Evolutionary conservation across 257 asterid genomes (phyloP).

Genomic region (Cynanchum wilfordii): DNA sequence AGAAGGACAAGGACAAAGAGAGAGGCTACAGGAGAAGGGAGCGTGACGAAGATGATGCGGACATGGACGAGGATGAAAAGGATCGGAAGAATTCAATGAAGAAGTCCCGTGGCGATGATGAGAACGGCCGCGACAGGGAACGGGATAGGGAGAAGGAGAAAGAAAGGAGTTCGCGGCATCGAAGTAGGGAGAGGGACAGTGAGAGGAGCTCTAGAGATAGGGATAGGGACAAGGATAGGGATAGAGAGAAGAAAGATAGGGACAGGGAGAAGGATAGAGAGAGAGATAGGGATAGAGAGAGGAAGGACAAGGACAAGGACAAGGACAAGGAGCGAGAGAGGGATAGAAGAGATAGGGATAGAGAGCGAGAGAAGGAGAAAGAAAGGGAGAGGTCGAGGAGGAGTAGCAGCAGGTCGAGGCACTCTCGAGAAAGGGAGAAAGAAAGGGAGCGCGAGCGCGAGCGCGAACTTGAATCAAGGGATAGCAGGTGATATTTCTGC

Average conservation of each 20-base stretch:
- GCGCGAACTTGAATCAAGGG: conserved; percentile 41
- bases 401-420: conserved; percentile 65
- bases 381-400: conserved; percentile 66
- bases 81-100: conserved; percentile 69
- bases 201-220: conserved; percentile 17
- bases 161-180: conserved; percentile 37
- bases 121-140: conserved; percentile 41
- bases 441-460: conserved; percentile 76
- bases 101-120: conserved; percentile 56
- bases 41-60: conserved; percentile 55
- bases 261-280: conserved; percentile 49
- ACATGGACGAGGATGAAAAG: conserved; percentile 52
- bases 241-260: conserved; percentile 54
- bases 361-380: conserved; percentile 28
- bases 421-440: conserved; percentile 60
- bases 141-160: conserved; percentile 39
- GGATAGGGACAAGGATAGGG: conserved; percentile 41
- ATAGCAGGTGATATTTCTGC: conserved; percentile 67
- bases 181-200: conserved; percentile 26
- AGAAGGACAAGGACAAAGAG: conserved; percentile 44
- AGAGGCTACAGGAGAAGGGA: conserved; percentile 69
- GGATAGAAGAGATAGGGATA: conserved; percentile 28
- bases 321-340: conserved; percentile 21
- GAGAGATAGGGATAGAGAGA: conserved; percentile 41
- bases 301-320: conserved; percentile 41